Evolutionary conservation across 345 rosid species (phyloP), one percentile per base, ranked within the genome.

Genomic region (Hibiscus mutabilis): DNA sequence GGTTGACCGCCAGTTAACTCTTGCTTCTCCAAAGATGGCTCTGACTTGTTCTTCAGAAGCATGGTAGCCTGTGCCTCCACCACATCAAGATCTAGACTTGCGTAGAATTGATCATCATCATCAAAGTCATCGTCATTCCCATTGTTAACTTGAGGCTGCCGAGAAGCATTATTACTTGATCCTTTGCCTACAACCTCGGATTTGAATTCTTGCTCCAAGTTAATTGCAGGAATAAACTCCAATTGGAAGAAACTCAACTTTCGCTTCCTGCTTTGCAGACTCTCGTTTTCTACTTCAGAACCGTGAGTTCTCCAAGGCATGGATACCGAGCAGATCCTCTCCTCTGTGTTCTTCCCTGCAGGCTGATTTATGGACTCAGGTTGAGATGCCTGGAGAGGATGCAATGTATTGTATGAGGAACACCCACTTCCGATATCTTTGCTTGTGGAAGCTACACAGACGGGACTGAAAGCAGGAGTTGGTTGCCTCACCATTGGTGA

Each of bases 101-200:
- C 95, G 16, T 80, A 94, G 78, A 94, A 94, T 73, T 84, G 85
- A 79, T 91, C 98, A 62, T 93, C 97, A 59, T 79, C 83, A 12
- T 84, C 82, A 2, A 33, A 33, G 37, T 33, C 37, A 33, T 33
- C 1, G 37, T 24, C 71, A 5, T 76, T 56, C 12, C 25, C 75
- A 19, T 63, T 66, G 19, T 70, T 79, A 7, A 63, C 47, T 19
- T 75, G 67, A 64, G 22, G 57, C 76, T 68, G 76, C 52, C 60
- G 61, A 47, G 59, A 49, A 44, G 19, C 74, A 33, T 33, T 33
- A 9, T 5, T 72, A 60, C 79, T 51, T 72, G 73, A 24, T 69
- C 81, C 73, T 73, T 70, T 72, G 10, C 68, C 68, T 52, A 60
- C 40, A 42, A 44, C 64, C 56, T 80, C 82, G 8, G 75, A 61